phyloP scores from a whole-genome alignment of 108 stramenopile species.

The Discostella stelligeroides region DNA sequence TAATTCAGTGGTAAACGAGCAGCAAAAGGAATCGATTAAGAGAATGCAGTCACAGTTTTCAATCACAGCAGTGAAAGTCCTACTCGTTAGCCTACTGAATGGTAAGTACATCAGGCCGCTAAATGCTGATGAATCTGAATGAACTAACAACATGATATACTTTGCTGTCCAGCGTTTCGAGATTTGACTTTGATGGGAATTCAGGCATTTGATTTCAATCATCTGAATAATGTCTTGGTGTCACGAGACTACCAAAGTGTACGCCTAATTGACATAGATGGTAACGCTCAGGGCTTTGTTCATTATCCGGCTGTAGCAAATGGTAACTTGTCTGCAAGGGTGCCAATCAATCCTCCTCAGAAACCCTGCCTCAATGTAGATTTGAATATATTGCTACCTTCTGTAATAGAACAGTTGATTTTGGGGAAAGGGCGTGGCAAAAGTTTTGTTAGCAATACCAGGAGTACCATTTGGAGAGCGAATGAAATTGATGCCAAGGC shows the following conservation, averaged over 20 bases:
- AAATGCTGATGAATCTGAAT: not conserved
- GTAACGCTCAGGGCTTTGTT: slow-evolving; percentile 53
- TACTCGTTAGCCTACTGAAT: slow-evolving; percentile 72
- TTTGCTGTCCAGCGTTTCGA: slow-evolving; percentile 17
- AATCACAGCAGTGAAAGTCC: slow-evolving; percentile 66
- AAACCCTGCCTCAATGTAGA: slow-evolving; percentile 74
- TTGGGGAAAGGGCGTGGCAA: slow-evolving; percentile 72
- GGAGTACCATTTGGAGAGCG: slow-evolving; percentile 66
- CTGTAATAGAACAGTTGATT: slow-evolving; percentile 64
- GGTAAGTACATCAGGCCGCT: slow-evolving; percentile 2
- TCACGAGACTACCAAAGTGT: slow-evolving; percentile 67
- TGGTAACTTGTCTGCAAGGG: slow-evolving; percentile 1
- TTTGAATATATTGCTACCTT: slow-evolving; percentile 65
- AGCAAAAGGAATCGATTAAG: slow-evolving; percentile 23
- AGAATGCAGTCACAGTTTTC: slow-evolving; percentile 59
- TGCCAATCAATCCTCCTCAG: slow-evolving; percentile 24
- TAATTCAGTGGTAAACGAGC: slow-evolving; percentile 12
- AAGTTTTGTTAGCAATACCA: slow-evolving; percentile 62
- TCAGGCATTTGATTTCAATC: slow-evolving; percentile 78
- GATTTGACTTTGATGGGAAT: slow-evolving; percentile 73
- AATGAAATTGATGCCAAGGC: slow-evolving; percentile 54
- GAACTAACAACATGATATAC: not conserved
- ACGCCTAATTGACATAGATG: slow-evolving; percentile 71
- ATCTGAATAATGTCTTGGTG: slow-evolving; percentile 75
- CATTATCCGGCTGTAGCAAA: slow-evolving; percentile 26